These are phyloP conservation scores for Nothomitra cinnamomea DNA, from an alignment of 2,329 filamentous ascomycete species.

Conservation along the genomic window DNA sequence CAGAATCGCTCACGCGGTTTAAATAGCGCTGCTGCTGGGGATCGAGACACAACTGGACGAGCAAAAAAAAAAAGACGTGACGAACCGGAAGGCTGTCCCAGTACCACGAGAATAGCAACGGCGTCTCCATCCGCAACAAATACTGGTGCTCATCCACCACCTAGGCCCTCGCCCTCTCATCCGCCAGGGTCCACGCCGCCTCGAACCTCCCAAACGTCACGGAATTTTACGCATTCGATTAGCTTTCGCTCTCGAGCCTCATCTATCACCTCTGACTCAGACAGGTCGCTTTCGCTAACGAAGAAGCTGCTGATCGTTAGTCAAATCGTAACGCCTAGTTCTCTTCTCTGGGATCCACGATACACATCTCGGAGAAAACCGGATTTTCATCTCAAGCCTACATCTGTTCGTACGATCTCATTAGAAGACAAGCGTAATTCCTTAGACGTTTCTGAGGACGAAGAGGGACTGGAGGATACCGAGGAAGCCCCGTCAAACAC, in stretches of 20 bases:
- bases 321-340: constrained; percentile 30
- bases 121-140: background rate
- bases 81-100: background rate
- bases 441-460: background rate
- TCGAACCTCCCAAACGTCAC: background rate
- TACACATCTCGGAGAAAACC: constrained; percentile 29
- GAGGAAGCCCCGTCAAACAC: background rate
- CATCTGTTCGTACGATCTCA: constrained; percentile 31
- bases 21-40: background rate
- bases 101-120: constrained; percentile 1
- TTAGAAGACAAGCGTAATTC: background rate
- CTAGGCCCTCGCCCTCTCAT: background rate
- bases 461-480: background rate
- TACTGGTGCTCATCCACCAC: background rate
- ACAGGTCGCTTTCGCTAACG: background rate
- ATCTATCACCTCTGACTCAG: constrained; percentile 1
- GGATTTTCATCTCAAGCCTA: constrained; percentile 25
- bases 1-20: background rate
- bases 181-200: background rate
- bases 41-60: background rate
- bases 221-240: background rate
- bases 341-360: constrained; percentile 31
- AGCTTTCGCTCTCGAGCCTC: background rate
- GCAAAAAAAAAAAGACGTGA: background rate
- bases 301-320: constrained; percentile 19